phyloP scores from a whole-genome alignment of 768 basidiomycete genomes.

The Hypholoma fasciculare region DNA sequence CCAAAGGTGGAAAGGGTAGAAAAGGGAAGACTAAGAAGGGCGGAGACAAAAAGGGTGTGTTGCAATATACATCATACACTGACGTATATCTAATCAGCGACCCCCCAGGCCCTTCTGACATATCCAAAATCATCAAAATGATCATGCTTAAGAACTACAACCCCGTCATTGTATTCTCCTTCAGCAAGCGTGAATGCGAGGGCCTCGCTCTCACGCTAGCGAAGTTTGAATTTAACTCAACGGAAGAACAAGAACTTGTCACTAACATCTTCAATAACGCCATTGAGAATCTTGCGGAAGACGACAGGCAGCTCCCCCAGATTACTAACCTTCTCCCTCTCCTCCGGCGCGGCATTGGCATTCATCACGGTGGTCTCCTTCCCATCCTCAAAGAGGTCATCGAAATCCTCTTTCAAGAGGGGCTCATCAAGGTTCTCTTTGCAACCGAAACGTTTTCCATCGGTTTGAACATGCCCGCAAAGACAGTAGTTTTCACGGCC shows the following conservation, averaged over 20 bases:
- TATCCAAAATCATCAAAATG: constrained; percentile 97
- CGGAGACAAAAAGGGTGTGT: constrained; percentile 80
- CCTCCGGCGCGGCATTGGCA: constrained; percentile 92
- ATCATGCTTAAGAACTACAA: constrained; percentile 98
- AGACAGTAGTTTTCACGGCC: constrained; percentile 97
- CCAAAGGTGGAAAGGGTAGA: constrained; percentile 77
- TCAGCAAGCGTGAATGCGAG: constrained; percentile 98
- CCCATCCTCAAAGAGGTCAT: constrained; percentile 99
- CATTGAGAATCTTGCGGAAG: constrained; percentile 82
- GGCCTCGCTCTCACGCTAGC: constrained; percentile 85
- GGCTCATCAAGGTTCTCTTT: constrained; percentile 95
- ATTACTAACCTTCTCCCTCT: constrained; percentile 92
- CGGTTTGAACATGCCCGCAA: constrained; percentile 98
- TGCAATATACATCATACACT: no score
- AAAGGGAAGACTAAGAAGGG: constrained; percentile 95
- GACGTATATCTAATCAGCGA: no score
- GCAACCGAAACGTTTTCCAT: constrained; percentile 99
- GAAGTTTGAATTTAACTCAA: constrained; percentile 94
- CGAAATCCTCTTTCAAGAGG: constrained; percentile 98
- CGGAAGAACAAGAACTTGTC: constrained; percentile 89
- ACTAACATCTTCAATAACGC: constrained; percentile 92
- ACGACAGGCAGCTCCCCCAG: constrained; percentile 89
- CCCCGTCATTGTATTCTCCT: constrained; percentile 97
- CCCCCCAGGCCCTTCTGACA: constrained; percentile 78
- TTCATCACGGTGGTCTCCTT: constrained; percentile 96